Conservation (phyloP, 2,329 filamentous ascomycete genomes). For the Leptographium radiaticola region DNA sequence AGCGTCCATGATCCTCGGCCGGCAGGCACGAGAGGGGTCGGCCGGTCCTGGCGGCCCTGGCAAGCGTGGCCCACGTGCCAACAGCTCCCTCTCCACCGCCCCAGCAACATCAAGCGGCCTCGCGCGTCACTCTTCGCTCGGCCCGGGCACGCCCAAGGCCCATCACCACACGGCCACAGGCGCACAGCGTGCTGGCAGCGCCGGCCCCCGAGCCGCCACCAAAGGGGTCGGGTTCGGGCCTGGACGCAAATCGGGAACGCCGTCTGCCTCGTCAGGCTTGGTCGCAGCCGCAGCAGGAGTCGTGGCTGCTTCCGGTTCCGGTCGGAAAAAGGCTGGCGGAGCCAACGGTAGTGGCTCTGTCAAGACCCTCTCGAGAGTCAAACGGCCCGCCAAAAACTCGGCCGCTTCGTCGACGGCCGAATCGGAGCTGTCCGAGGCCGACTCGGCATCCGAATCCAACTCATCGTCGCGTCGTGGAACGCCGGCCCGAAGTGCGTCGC, state of each 20-base stretch:
- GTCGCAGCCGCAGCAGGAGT: neutral
- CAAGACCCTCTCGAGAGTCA: constrained; percentile 52
- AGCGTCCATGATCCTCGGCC: constrained; percentile 44
- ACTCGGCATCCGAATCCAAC: constrained; percentile 40
- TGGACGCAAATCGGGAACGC: constrained; percentile 34
- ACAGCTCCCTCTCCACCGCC: constrained; percentile 30
- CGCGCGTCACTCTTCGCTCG: constrained; percentile 49
- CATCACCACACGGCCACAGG: constrained; percentile 15
- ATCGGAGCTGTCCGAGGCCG: constrained; percentile 52
- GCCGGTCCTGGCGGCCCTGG: constrained; percentile 38
- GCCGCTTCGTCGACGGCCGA: constrained; percentile 46
- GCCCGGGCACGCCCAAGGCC: constrained; percentile 48
- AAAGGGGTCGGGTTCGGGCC: constrained; percentile 29
- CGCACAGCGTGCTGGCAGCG: constrained; percentile 37
- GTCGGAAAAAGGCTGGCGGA: constrained; percentile 34
- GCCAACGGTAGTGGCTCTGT: constrained; percentile 17
- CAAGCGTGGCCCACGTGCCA: constrained; percentile 39
- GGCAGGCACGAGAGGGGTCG: constrained; percentile 43
- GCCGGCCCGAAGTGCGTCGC: constrained; percentile 18
- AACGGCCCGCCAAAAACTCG: constrained; percentile 47
- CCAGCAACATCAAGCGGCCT: constrained; percentile 43
- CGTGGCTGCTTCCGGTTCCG: constrained; percentile 15
- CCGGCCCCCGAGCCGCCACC: constrained; percentile 39
- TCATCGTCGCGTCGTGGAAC: constrained; percentile 31
- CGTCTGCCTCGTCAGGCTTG: constrained; percentile 12